These are phyloP conservation scores for Xylariaceae sp. DNA, from an alignment of 2,329 filamentous ascomycete species.

Conservation along the genomic window DNA sequence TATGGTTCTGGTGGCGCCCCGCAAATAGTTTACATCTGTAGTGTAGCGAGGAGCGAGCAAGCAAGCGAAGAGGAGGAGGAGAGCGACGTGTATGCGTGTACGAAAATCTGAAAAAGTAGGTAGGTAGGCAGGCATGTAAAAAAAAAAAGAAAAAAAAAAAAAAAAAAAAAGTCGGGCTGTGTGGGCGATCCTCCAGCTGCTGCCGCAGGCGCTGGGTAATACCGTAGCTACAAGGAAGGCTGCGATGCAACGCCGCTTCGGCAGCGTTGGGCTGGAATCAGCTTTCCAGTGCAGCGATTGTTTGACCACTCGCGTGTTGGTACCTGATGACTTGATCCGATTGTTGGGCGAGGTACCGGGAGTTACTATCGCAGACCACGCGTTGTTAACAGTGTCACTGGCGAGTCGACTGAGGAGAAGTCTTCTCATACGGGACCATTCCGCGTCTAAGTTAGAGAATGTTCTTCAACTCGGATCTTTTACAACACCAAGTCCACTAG, in stretches of 20 bases:
- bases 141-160: not conserved
- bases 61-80: not conserved
- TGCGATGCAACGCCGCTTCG: slow-evolving; percentile 28
- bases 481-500: too few species aligned
- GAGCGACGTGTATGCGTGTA: slow-evolving; percentile 9
- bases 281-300: slow-evolving; percentile 6
- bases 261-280: slow-evolving; percentile 31
- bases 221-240: slow-evolving; percentile 17
- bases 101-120: not conserved
- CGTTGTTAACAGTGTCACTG: too few species aligned
- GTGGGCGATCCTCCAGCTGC: slow-evolving; percentile 32
- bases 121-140: not conserved
- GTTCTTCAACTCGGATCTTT: too few species aligned
- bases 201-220: slow-evolving; percentile 23
- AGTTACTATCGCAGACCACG: too few species aligned
- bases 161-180: slow-evolving; percentile 20
- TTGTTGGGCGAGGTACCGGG: not conserved
- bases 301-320: slow-evolving; percentile 24
- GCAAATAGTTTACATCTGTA: slow-evolving; percentile 10
- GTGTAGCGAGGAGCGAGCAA: too few species aligned
- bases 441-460: too few species aligned
- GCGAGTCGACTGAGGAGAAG: too few species aligned
- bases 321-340: slow-evolving; percentile 29
- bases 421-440: too few species aligned
- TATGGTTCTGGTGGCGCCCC: slow-evolving; percentile 15